Evolutionary conservation across 2,329 filamentous ascomycete species (phyloP).

Genomic region (Calonectria fujianensis): DNA sequence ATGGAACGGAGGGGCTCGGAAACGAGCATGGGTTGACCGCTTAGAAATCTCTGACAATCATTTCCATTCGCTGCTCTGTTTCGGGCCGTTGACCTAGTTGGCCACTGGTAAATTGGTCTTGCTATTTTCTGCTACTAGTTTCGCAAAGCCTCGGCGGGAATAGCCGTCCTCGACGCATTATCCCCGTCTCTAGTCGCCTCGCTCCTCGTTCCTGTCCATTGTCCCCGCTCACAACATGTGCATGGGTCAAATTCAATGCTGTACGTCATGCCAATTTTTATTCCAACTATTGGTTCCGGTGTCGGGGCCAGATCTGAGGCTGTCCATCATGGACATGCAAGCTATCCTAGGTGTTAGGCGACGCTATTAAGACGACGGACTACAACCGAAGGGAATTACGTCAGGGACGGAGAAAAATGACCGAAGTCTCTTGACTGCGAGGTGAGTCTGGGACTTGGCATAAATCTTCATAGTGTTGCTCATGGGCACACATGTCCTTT

Average conservation of each 20-base stretch:
- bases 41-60: slow-evolving; percentile 39
- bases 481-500: not conserved
- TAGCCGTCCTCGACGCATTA: not conserved
- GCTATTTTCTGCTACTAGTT: not conserved
- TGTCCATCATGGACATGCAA: not conserved
- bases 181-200: slow-evolving; percentile 10
- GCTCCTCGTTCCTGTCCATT: not conserved
- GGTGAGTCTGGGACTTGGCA: not conserved
- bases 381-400: not conserved
- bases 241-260: slow-evolving; percentile 9
- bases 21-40: slow-evolving; percentile 14
- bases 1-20: slow-evolving; percentile 16
- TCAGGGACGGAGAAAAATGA: not conserved
- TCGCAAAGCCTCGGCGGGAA: slow-evolving; percentile 6
- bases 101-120: not conserved
- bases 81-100: slow-evolving; percentile 12
- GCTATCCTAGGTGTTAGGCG: not conserved
- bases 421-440: not conserved
- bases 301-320: slow-evolving; percentile 8
- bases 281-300: slow-evolving; percentile 5
- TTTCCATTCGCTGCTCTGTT: slow-evolving; percentile 27
- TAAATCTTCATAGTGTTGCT: not conserved
- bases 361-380: not conserved
- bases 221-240: not conserved
- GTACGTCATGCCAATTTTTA: slow-evolving; percentile 19